Percentiles rank a stretch among this genome's conserved stretches.
Conservation (phyloP, 164 flowering plant genomes). For the Nymphaea thermarum region DNA sequence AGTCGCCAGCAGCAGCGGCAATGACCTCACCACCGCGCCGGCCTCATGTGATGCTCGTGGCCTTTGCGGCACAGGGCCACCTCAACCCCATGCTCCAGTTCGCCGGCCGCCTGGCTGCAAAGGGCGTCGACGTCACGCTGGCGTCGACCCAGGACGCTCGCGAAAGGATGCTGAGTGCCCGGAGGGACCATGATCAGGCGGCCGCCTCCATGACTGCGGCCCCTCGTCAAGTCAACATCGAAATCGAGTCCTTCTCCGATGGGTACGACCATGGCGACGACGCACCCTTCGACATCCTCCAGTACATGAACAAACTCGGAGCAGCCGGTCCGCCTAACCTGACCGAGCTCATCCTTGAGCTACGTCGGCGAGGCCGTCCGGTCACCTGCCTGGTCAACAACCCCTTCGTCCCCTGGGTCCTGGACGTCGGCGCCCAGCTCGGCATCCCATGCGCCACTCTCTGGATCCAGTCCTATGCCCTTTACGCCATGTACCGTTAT, state of each 20-base stretch:
- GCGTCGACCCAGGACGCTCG: constrained; percentile 30
- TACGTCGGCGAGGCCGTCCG: constrained; percentile 29
- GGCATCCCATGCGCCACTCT: constrained; percentile 48
- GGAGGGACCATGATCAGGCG: neutral
- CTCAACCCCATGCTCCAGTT: constrained; percentile 52
- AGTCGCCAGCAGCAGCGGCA: too few species aligned
- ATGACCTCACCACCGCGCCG: too few species aligned
- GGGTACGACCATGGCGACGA: constrained; percentile 30
- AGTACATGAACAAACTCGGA: constrained; percentile 30
- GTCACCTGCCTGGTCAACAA: constrained; percentile 62
- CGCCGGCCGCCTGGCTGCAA: constrained; percentile 45
- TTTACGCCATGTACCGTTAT: constrained; percentile 47
- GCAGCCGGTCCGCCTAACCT: constrained; percentile 22
- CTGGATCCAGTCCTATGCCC: constrained; percentile 75
- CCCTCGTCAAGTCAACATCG: constrained; percentile 38
- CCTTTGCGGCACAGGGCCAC: constrained; percentile 63
- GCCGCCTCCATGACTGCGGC: constrained; percentile 17
- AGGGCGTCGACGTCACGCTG: constrained; percentile 54
- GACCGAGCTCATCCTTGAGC: constrained; percentile 20
- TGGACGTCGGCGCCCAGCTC: constrained; percentile 42
- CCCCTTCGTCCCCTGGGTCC: constrained; percentile 73
- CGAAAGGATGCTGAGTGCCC: constrained; percentile 14
- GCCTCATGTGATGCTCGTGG: constrained; percentile 42
- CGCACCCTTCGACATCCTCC: constrained; percentile 20
- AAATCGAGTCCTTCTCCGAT: constrained; percentile 64